Percentiles rank a stretch among this genome's conserved stretches.
phyloP scores from a whole-genome alignment of 108 stramenopile species.

The Skeletonema costatum region DNA sequence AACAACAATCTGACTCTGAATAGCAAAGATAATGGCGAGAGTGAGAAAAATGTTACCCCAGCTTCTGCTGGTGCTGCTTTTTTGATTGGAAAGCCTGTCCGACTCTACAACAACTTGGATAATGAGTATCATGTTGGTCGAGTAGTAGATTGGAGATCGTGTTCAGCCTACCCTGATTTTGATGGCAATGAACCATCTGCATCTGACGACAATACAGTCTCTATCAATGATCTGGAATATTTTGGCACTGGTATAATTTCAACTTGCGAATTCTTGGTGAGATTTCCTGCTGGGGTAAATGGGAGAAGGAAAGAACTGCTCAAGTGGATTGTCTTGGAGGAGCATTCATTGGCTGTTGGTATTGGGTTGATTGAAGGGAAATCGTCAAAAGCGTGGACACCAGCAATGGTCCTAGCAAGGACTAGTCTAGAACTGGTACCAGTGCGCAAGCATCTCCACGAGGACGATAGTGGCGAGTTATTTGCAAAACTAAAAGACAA shows the following conservation, averaged over 20 bases:
- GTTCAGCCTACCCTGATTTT: constrained; percentile 24
- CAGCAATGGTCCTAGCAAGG: constrained; percentile 61
- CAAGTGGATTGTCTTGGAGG: constrained; percentile 77
- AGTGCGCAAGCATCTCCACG: constrained; percentile 39
- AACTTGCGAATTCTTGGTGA: constrained; percentile 67
- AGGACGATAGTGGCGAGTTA: constrained; percentile 48
- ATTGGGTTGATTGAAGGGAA: constrained; percentile 51
- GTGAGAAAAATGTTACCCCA: neutral
- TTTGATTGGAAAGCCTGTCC: constrained; percentile 66
- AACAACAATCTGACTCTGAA: constrained; percentile 27
- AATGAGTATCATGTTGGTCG: constrained; percentile 77
- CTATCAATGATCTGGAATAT: constrained; percentile 25
- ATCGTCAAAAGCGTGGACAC: constrained; percentile 45
- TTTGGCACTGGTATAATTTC: constrained; percentile 44
- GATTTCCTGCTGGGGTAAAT: constrained; percentile 64
- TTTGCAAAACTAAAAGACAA: constrained; percentile 28
- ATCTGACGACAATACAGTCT: constrained; percentile 8
- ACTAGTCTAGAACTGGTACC: constrained; percentile 66
- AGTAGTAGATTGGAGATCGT: constrained; percentile 60
- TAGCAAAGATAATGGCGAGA: neutral
- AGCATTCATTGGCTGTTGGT: constrained; percentile 72
- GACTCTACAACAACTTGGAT: constrained; percentile 66
- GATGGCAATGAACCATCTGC: neutral
- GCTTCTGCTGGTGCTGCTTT: neutral
- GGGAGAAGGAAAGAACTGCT: constrained; percentile 61